These are phyloP conservation scores for Biancaea sappan DNA, from an alignment of 306 rosid genomes.

Conservation along the genomic window DNA sequence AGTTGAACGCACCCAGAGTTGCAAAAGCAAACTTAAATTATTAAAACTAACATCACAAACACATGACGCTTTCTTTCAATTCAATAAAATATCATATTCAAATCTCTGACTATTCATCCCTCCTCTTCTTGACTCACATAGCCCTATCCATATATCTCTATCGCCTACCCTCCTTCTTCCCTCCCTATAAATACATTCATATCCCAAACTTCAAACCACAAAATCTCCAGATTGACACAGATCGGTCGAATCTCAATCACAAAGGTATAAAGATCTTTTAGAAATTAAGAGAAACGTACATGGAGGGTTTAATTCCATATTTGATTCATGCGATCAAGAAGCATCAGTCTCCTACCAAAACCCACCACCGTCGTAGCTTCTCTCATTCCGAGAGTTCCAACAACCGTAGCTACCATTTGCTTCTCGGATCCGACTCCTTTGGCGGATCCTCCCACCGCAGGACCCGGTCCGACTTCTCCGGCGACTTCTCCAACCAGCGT, in stretches of 20 bases:
- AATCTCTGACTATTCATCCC: not conserved
- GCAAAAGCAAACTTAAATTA: too few relatives aligned
- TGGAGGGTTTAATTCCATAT: conserved; percentile 80
- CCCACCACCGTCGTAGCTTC: conserved; percentile 38
- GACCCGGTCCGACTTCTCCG: conserved; percentile 45
- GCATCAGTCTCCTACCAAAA: conserved; percentile 37
- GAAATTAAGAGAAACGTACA: too few relatives aligned
- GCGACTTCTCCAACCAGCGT: conserved; percentile 28
- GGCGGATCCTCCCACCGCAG: conserved; percentile 62
- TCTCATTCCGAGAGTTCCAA: conserved; percentile 45
- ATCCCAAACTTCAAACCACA: too few relatives aligned
- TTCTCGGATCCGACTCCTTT: conserved; percentile 26
- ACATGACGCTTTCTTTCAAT: not conserved
- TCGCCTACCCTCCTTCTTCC: too few relatives aligned
- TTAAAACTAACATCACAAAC: not conserved
- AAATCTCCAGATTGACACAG: too few relatives aligned
- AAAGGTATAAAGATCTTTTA: too few relatives aligned
- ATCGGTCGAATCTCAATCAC: too few relatives aligned
- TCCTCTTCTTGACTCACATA: not conserved
- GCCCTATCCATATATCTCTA: too few relatives aligned
- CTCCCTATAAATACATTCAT: too few relatives aligned
- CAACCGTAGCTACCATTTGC: conserved; percentile 59
- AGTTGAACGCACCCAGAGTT: too few relatives aligned
- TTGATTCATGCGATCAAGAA: conserved; percentile 61
- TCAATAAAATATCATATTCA: not conserved